Base-by-base conservation (phyloP, 2,329 filamentous ascomycete genomes). In the Trichoderma guizhouense region DNA sequence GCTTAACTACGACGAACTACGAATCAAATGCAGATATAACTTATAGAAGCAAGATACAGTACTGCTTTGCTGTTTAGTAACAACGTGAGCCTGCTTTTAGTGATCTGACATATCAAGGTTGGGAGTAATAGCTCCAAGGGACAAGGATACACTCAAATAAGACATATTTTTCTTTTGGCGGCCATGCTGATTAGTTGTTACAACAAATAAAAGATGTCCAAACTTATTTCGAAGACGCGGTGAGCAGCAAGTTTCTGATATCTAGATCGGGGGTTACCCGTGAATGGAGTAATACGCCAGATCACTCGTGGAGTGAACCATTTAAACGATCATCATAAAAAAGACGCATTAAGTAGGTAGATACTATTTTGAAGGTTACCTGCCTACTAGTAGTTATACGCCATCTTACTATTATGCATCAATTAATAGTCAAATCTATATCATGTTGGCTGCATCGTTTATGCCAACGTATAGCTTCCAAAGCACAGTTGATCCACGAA, bases 1-100 rank as follows among this genome's bases (percentile, higher is more conserved):
- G n/a, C 8, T 3, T 1, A 6, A 21, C 0, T 9, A 3, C 5
- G 1, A 3, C 0, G 5, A 51, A 6, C 5, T 51, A 24, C n/a
- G n/a, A 12, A n/a, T 11, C 4, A 6, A 21, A 18, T 51, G 8
- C 21, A 21, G 21, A 21, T 5, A 7, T 11, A 5, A 11, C 9
- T n/a, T 47, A 11, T n/a, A 9, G 43, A 21, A 11, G 6, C 9
- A 21, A 1, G 9, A 12, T 24, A 51, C 11, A 11, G 0, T 6
- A 24, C 47, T 24, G 9, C 11, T 51, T 24, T 12, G 47, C n/a
- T 24, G 47, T 21, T 51, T 6, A 24, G 11, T 51, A 11, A 21
- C 47, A 11, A 6, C 2, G n/a, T 12, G 47, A 24, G 21, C 7
- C 5, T 24, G 21, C 9, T 24, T 51, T 21, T 51, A 21, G 47